These are phyloP conservation scores for Logfia minima DNA, from an alignment of 129 eudicot species.

Conservation along the genomic window DNA sequence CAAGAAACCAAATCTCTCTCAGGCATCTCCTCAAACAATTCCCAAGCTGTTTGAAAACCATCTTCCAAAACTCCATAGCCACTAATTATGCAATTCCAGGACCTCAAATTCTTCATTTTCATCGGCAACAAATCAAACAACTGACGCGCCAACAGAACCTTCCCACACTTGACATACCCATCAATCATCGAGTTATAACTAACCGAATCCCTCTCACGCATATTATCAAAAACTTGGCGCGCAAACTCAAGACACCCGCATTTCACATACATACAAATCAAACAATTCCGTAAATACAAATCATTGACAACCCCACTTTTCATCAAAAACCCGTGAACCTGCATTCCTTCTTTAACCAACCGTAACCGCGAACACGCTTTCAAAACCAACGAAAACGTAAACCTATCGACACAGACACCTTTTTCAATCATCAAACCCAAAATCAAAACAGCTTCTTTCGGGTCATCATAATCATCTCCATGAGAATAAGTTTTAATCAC, in stretches of 20 bases:
- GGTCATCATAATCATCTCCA: constrained; percentile 57
- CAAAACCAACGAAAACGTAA: constrained; percentile 57
- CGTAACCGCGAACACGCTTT: constrained; percentile 59
- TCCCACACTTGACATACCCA: constrained; percentile 67
- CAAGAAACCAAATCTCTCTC: constrained; percentile 66
- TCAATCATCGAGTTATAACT: constrained; percentile 70
- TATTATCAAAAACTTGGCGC: constrained; percentile 65
- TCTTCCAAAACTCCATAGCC: constrained; percentile 47
- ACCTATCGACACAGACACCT: constrained; percentile 54
- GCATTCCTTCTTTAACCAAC: constrained; percentile 49
- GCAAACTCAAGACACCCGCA: constrained; percentile 52
- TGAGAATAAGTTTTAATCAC: constrained; percentile 58
- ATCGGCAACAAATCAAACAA: constrained; percentile 56
- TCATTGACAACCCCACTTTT: constrained; percentile 48
- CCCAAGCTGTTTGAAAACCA: constrained; percentile 52
- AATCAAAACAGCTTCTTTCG: constrained; percentile 49
- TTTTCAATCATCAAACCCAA: constrained; percentile 56
- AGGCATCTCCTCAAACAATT: constrained; percentile 69
- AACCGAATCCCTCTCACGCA: constrained; percentile 50
- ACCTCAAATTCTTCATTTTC: constrained; percentile 59
- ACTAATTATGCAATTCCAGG: constrained; percentile 73
- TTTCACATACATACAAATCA: constrained; percentile 55
- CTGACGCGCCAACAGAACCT: constrained; percentile 43
- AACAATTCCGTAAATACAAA: constrained; percentile 61
- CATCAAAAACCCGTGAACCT: constrained; percentile 65